Evolutionary conservation across 495 filamentous ascomycete species (phyloP).

Genomic region (Penicillium taxi): DNA sequence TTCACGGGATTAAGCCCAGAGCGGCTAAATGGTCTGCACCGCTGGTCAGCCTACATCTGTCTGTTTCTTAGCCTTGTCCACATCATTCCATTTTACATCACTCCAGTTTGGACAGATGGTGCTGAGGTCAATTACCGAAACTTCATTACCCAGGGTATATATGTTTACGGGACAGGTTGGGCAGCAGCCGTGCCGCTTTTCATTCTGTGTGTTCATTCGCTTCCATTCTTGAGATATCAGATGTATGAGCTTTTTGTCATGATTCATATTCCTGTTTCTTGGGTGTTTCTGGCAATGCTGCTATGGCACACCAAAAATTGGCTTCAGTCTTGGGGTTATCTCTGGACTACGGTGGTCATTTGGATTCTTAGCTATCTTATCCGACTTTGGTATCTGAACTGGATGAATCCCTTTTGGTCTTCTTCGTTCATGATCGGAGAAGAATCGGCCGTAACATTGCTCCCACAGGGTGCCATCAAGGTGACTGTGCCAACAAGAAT

Average conservation of each 20-base stretch:
- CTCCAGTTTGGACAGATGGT: constrained; percentile 72
- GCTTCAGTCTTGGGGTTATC: constrained; percentile 82
- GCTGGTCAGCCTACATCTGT: constrained; percentile 86
- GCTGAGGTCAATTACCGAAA: constrained; percentile 57
- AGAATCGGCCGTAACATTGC: constrained; percentile 74
- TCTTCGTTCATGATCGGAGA: constrained; percentile 74
- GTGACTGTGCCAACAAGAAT: constrained; percentile 88
- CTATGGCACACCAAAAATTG: constrained; percentile 97
- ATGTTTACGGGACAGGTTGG: constrained; percentile 80
- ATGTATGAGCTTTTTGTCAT: constrained; percentile 80
- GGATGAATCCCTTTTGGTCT: constrained; percentile 70
- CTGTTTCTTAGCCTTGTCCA: constrained; percentile 77
- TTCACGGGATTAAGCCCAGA: constrained; percentile 90
- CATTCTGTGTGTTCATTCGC: constrained; percentile 75
- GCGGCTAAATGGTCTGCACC: constrained; percentile 84
- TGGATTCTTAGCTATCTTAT: constrained; percentile 59
- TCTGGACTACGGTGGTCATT: constrained; percentile 74
- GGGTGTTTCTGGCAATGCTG: constrained; percentile 73
- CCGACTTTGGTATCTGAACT: constrained; percentile 73
- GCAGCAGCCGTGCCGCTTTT: constrained; percentile 75
- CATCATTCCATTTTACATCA: constrained; percentile 81
- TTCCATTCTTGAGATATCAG: constrained; percentile 55
- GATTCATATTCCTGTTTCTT: constrained; percentile 72
- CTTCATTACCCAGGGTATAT: constrained; percentile 52
- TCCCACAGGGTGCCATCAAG: constrained; percentile 88